Base-by-base conservation (phyloP, 1,284 basidiomycete species). In the Malassezia restricta region DNA sequence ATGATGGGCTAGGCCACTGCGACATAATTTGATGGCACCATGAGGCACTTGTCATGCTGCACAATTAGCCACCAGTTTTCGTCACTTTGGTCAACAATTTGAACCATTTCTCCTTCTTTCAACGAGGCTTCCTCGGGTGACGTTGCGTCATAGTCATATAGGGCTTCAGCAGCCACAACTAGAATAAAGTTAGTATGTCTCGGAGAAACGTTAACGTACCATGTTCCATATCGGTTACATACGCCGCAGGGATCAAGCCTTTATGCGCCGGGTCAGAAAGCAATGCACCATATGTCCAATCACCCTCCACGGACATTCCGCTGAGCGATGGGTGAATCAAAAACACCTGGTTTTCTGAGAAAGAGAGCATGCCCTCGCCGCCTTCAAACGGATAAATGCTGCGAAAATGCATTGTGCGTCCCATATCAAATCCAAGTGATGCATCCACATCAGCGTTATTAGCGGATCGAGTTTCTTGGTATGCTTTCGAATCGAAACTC, bases 271-370 rank as follows among this genome's bases (percentile, higher is more conserved):
- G 42, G 0, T 79, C 81, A 40, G 77, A 80, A 15, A 83, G 75
- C 8, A 82, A 71, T n/a, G 78, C 84, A 37, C 89, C 92, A 72
- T 86, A 88, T 86, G 89, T 91, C 92, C 94, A 98, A 11, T 77
- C 47, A n/a, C 53, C 53, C 14, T 55, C 47, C 40, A 75, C 75
- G 15, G 47, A 49, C 1, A 65, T 41, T 6, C 48, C 53, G 66
- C 91, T 87, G 74, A 87, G 91, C 8, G 87, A 85, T 0, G 90
- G 89, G 74, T 91, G 81, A 2, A 86, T 87, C 17, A 77, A 75
- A 17, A 98, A 76, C 40, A 92, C 78, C 12, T 83, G 69, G 71
- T 95, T 91, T 71, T 87, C 84, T 28, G 76, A 79, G 74, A 98
- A 95, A 20, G 80, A 80, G 35, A 96, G 77, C 74, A 95, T 90